phyloP scores from a whole-genome alignment of 805 yeast species.

The Spathaspora passalidarum region DNA sequence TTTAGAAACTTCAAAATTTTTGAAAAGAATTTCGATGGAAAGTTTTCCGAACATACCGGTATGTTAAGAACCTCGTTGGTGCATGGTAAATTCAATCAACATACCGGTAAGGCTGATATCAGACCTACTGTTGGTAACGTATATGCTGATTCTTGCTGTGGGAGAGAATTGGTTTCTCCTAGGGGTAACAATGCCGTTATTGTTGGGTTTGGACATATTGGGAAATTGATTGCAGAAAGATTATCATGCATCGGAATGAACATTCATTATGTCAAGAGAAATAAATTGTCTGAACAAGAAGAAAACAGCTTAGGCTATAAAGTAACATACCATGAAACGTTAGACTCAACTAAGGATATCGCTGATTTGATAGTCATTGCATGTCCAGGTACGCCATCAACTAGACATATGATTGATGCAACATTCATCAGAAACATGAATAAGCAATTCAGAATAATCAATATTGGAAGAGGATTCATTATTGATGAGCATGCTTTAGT shows the following conservation, averaged over 20 bases:
- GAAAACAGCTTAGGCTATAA: constrained; percentile 40
- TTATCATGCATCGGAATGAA: constrained; percentile 60
- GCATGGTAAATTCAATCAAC: constrained; percentile 35
- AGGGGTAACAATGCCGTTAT: constrained; percentile 58
- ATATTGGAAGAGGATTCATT: constrained; percentile 73
- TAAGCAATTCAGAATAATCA: constrained; percentile 60
- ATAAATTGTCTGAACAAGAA: constrained; percentile 32
- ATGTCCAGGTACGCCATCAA: constrained; percentile 61
- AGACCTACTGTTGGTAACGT: constrained; percentile 8
- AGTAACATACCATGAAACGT: constrained; percentile 37
- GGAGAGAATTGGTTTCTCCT: constrained; percentile 48
- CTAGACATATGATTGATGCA: constrained; percentile 52
- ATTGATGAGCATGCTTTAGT: constrained; percentile 64
- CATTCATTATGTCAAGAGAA: constrained; percentile 60
- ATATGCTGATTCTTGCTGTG: constrained; percentile 48
- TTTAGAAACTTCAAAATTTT: constrained; percentile 46
- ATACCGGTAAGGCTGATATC: constrained; percentile 22
- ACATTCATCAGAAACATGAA: constrained; percentile 46
- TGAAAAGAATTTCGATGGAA: constrained; percentile 40
- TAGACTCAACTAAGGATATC: constrained; percentile 31
- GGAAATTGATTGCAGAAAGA: constrained; percentile 58
- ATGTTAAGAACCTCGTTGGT: constrained; percentile 38
- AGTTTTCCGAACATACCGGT: constrained; percentile 34
- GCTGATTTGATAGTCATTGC: constrained; percentile 65
- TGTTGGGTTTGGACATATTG: constrained; percentile 77